Percentiles rank a stretch among this genome's conserved stretches.
These are phyloP conservation scores for Syzygium malaccense DNA, from an alignment of 441 rosid genomes.

Conservation along the genomic window DNA sequence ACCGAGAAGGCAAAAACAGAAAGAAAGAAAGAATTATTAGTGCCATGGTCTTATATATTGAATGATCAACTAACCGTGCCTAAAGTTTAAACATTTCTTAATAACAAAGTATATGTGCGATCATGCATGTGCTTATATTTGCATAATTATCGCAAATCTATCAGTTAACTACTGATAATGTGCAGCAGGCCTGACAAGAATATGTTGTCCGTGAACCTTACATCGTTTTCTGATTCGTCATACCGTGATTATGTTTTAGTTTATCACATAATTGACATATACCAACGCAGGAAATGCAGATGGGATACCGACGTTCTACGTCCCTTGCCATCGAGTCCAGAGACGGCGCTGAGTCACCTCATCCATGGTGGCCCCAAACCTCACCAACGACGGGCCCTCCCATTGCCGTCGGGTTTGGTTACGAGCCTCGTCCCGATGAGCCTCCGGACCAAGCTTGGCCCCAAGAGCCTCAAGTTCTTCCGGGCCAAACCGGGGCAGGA, in stretches of 20 bases:
- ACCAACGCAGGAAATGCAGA: not conserved
- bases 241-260: not conserved
- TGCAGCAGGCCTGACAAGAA: not conserved
- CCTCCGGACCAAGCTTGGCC: constrained; percentile 12
- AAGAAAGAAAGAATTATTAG: not conserved
- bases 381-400: not conserved
- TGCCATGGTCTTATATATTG: not conserved
- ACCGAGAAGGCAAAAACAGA: not conserved
- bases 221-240: not conserved
- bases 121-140: not conserved
- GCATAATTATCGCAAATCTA: not conserved
- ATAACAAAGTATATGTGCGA: not conserved
- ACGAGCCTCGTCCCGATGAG: no score
- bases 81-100: not conserved
- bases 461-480: not conserved
- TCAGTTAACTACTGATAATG: not conserved
- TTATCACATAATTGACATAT: not conserved
- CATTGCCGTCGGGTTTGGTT: no score
- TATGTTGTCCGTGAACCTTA: not conserved
- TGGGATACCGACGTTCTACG: not conserved
- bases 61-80: not conserved
- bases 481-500: not conserved
- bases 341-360: not conserved
- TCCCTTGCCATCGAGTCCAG: constrained; percentile 1
- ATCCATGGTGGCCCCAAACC: constrained; percentile 8